Percentiles rank a stretch among this genome's conserved stretches.
phyloP scores from a whole-genome alignment of 371 early-diverging fungal species.

The Dichotomocladium elegans region DNA sequence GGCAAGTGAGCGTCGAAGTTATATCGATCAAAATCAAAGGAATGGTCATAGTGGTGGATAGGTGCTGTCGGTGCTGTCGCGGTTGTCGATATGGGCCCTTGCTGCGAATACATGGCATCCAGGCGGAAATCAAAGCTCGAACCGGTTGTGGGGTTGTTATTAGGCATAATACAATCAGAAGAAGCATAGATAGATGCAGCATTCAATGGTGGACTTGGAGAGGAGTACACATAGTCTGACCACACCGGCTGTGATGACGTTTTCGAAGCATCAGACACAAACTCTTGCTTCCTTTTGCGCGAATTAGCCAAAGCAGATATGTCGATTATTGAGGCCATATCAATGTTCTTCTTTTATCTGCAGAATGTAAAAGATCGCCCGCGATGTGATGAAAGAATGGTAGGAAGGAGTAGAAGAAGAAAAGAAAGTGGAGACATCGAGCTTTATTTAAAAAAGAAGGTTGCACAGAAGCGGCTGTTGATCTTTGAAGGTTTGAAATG shows the following conservation, averaged over 20 bases:
- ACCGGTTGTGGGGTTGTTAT: background rate
- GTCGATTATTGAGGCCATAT: conserved; percentile 4
- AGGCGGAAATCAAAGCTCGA: background rate
- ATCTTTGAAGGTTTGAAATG: background rate
- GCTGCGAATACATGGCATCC: background rate
- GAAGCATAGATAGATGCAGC: background rate
- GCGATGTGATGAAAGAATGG: conserved; percentile 12
- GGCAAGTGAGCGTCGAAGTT: background rate
- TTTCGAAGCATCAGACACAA: background rate
- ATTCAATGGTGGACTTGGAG: conserved; percentile 15
- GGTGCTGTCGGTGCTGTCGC: conserved; percentile 4
- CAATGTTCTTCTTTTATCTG: background rate
- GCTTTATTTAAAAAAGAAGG: background rate
- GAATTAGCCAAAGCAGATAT: conserved; percentile 10
- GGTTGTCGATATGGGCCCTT: background rate
- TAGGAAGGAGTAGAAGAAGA: conserved; percentile 3
- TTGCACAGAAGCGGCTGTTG: background rate
- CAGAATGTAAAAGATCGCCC: conserved; percentile 12
- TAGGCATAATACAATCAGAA: background rate
- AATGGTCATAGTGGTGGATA: conserved; percentile 1
- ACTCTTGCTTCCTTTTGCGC: conserved; percentile 29
- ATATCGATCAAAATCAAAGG: conserved; percentile 6
- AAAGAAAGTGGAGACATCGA: conserved; percentile 1
- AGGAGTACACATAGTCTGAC: conserved; percentile 29
- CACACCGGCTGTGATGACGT: conserved; percentile 3